A percentile compares a stretch with the other conserved stretches of the same genome.
Evolutionary conservation across 2,329 filamentous ascomycete species (phyloP).

Genomic region (Colletotrichum godetiae): DNA sequence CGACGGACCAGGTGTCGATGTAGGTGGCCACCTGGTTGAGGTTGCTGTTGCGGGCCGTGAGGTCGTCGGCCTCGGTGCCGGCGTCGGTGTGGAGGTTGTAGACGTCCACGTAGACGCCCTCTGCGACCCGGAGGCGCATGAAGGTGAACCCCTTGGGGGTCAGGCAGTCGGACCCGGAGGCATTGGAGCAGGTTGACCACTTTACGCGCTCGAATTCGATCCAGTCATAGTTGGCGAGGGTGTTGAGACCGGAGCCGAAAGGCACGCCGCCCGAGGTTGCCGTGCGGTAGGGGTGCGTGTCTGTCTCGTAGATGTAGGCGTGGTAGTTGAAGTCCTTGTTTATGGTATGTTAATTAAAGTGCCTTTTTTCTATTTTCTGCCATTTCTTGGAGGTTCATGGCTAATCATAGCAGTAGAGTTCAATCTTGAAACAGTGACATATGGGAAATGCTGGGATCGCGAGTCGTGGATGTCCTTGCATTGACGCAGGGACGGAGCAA

Average conservation of each 20-base stretch:
- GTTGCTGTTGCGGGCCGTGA: slow-evolving; percentile 67
- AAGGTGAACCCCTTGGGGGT: slow-evolving; percentile 78
- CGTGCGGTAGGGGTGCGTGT: slow-evolving; percentile 70
- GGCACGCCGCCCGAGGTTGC: slow-evolving; percentile 73
- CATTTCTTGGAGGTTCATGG: not conserved
- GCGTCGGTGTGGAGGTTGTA: slow-evolving; percentile 78
- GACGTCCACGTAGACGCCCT: slow-evolving; percentile 68
- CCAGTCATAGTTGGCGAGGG: slow-evolving; percentile 69
- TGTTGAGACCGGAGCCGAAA: slow-evolving; percentile 74
- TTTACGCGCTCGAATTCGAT: slow-evolving; percentile 66
- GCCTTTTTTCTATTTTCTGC: not conserved
- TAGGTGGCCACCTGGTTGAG: slow-evolving; percentile 69
- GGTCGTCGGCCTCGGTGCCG: slow-evolving; percentile 64
- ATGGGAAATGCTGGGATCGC: not conserved
- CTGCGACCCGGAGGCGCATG: slow-evolving; percentile 66
- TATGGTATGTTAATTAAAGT: not conserved
- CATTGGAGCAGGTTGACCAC: slow-evolving; percentile 69
- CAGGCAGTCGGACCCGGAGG: slow-evolving; percentile 68
- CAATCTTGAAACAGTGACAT: slow-evolving; percentile 19
- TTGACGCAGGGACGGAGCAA: slow-evolving; percentile 2
- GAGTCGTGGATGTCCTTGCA: slow-evolving; percentile 2
- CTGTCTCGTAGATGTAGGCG: slow-evolving; percentile 69
- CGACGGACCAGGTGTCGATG: slow-evolving; percentile 65
- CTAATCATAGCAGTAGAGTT: not conserved
- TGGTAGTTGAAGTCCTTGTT: slow-evolving; percentile 64